These are phyloP conservation scores for Penicillium alfredii DNA, from an alignment of 495 filamentous ascomycete species.

Conservation along the genomic window DNA sequence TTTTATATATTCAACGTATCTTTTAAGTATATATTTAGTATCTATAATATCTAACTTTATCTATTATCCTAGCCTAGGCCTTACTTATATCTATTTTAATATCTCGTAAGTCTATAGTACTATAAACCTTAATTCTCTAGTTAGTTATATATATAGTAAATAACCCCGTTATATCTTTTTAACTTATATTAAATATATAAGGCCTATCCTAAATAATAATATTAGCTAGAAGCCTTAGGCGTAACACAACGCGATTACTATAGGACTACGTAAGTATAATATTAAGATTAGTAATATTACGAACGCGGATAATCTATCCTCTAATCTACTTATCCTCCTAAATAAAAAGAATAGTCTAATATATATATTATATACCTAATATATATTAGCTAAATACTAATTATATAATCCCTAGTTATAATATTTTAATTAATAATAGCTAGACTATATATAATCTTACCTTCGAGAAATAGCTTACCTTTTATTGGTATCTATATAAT, in stretches of 20 bases:
- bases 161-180: not conserved
- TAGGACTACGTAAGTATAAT: not conserved
- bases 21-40: no score
- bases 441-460: slow-evolving; percentile 1
- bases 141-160: slow-evolving; percentile 5
- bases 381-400: not conserved
- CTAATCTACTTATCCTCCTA: not conserved
- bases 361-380: not conserved
- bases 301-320: not conserved
- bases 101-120: no score
- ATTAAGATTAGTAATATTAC: not conserved
- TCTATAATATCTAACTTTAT: no score
- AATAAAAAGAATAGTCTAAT: slow-evolving; percentile 5
- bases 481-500: not conserved
- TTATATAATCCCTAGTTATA: not conserved
- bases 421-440: not conserved
- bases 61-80: no score
- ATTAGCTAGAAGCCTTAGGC: slow-evolving; percentile 1
- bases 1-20: no score
- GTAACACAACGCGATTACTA: not conserved
- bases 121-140: no score
- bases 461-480: not conserved
- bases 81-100: no score
- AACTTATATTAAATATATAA: slow-evolving; percentile 2
- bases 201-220: slow-evolving; percentile 6